A percentile compares a stretch with the other conserved stretches of the same genome.
Conservation (phyloP, 371 early-diverging fungal species). For the Umbelopsis sp. region DNA sequence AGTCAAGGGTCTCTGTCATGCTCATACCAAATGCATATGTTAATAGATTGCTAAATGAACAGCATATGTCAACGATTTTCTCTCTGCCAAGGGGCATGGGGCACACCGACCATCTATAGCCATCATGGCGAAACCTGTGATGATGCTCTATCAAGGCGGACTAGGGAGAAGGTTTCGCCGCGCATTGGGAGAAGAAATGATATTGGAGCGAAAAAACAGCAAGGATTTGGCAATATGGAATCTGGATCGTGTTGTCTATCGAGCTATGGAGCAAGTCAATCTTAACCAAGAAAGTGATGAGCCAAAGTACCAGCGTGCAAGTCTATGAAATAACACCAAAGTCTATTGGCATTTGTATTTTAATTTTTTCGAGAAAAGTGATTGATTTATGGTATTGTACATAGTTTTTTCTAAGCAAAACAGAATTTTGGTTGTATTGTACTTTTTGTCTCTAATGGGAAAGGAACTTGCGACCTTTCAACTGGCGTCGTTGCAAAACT, state of each 20-base stretch:
- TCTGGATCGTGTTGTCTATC: conserved; percentile 7
- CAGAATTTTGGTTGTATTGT: conserved; percentile 20
- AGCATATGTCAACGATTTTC: conserved; percentile 36
- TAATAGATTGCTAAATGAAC: background rate
- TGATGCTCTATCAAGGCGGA: conserved; percentile 33
- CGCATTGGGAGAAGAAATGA: conserved; percentile 28
- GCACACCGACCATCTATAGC: conserved; percentile 37
- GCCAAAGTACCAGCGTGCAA: background rate
- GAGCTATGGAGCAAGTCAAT: background rate
- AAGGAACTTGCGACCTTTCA: conserved; percentile 87
- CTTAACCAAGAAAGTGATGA: background rate
- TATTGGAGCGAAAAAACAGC: conserved; percentile 4
- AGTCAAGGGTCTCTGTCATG: background rate
- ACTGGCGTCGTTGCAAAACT: conserved; percentile 71
- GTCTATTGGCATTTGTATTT: conserved; percentile 3
- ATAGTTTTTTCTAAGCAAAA: background rate
- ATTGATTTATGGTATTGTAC: conserved; percentile 12
- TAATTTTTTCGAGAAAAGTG: conserved; percentile 10
- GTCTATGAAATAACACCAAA: background rate
- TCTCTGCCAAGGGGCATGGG: conserved; percentile 7
- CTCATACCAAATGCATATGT: background rate
- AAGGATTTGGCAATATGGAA: background rate
- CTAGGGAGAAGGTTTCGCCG: conserved; percentile 44
- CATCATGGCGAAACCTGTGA: conserved; percentile 40
- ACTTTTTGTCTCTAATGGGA: conserved; percentile 64